A percentile compares a stretch with the other conserved stretches of the same genome.
These are phyloP conservation scores for Ascochyta rabiei DNA, from an alignment of 2,329 filamentous ascomycete genomes.

Conservation along the genomic window DNA sequence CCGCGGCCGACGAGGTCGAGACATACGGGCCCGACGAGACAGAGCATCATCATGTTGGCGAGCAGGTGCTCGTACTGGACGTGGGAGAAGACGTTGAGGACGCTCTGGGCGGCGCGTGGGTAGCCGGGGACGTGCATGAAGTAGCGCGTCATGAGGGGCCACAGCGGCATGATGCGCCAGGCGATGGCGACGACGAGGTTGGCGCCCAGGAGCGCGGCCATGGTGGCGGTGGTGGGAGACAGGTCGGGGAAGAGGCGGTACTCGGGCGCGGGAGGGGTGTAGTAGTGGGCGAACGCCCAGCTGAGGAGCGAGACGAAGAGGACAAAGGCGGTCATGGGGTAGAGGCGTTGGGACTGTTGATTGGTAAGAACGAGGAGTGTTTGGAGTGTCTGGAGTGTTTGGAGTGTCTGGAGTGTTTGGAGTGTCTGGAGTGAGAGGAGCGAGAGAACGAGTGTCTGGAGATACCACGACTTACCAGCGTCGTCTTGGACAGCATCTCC, in stretches of 20 bases:
- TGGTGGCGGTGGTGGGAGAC: slow-evolving; percentile 51
- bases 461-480: slow-evolving; percentile 33
- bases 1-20: slow-evolving; percentile 46
- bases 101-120: slow-evolving; percentile 65
- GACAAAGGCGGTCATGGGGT: slow-evolving; percentile 45
- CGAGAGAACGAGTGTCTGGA: background rate
- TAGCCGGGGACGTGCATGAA: slow-evolving; percentile 54
- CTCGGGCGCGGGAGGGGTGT: slow-evolving; percentile 34
- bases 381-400: background rate
- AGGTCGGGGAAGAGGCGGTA: slow-evolving; percentile 45
- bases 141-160: slow-evolving; percentile 70
- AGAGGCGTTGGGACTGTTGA: slow-evolving; percentile 44
- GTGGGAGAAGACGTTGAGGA: slow-evolving; percentile 74
- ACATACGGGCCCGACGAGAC: slow-evolving; percentile 64
- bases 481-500: slow-evolving; percentile 41
- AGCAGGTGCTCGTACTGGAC: slow-evolving; percentile 62
- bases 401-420: no score
- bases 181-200: slow-evolving; percentile 64
- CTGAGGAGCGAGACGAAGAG: slow-evolving; percentile 32
- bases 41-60: slow-evolving; percentile 69
- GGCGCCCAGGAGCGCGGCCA: slow-evolving; percentile 64
- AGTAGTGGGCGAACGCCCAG: slow-evolving; percentile 41
- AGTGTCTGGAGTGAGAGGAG: background rate
- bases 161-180: slow-evolving; percentile 70
- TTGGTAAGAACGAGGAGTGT: no score